A percentile compares a stretch with the other conserved stretches of the same genome.
Conservation (phyloP, 2,329 filamentous ascomycete genomes). For the Beauveria bassiana region DNA sequence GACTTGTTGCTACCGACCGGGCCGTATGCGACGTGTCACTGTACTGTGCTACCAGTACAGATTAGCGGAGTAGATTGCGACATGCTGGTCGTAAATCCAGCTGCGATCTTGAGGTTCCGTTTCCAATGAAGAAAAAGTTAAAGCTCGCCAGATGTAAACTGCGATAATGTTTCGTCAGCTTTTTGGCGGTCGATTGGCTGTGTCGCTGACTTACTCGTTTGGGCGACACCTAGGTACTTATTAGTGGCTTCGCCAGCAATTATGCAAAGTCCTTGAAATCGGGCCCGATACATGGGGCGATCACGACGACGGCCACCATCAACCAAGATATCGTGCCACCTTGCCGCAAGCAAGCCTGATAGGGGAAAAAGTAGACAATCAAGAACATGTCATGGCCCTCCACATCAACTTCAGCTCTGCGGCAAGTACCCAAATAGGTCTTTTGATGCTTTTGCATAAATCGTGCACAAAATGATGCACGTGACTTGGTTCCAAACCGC, state of each 20-base stretch:
- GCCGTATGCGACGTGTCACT: no score
- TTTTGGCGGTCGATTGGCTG: not conserved
- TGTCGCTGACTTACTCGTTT: not conserved
- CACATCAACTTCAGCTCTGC: not conserved
- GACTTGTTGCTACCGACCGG: no score
- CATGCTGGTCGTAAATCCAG: no score
- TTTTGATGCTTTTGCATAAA: not conserved
- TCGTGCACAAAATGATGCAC: not conserved
- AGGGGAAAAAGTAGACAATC: not conserved
- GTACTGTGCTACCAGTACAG: no score
- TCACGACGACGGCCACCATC: not conserved
- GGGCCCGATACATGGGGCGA: not conserved
- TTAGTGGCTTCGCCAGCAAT: not conserved
- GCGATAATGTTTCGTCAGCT: not conserved
- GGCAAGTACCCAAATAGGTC: not conserved
- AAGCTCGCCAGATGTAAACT: no score
- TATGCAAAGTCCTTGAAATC: not conserved
- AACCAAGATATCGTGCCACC: not conserved
- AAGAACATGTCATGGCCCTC: no score
- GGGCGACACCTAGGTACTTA: not conserved
- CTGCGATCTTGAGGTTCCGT: no score
- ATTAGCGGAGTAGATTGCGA: no score
- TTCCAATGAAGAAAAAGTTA: no score
- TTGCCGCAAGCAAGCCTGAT: not conserved
- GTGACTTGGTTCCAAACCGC: slow-evolving; percentile 2